Evolutionary conservation across 495 filamentous ascomycete species (phyloP).

Genomic region (Hypoxylon rickii): DNA sequence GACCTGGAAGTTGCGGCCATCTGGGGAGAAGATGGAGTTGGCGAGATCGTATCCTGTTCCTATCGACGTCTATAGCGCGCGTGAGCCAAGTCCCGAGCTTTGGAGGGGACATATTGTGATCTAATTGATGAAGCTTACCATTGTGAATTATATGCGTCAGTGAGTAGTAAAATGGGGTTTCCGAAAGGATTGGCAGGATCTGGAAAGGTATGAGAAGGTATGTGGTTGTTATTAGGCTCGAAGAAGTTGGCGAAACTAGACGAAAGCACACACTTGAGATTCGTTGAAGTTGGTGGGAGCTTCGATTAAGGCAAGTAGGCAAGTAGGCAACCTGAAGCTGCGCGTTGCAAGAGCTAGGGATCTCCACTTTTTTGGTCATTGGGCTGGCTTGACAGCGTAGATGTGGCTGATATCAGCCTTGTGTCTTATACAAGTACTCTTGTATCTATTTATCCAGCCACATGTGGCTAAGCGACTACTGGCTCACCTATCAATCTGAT

Average conservation of each 20-base stretch:
- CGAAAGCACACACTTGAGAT: constrained; percentile 24
- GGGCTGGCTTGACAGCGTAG: too few relatives aligned
- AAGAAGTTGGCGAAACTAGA: constrained; percentile 2
- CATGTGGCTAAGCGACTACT: background rate
- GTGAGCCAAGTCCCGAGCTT: too few relatives aligned
- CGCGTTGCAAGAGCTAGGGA: constrained; percentile 47
- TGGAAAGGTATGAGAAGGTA: too few relatives aligned
- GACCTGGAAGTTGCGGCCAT: constrained; percentile 98
- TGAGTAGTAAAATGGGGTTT: background rate
- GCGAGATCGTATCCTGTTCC: constrained; percentile 98
- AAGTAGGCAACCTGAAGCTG: constrained; percentile 53
- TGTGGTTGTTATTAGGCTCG: constrained; percentile 1
- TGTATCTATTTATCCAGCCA: constrained; percentile 3
- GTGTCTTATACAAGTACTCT: constrained; percentile 4
- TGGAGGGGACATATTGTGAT: background rate
- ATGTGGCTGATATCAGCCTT: too few relatives aligned
- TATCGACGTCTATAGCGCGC: constrained; percentile 81
- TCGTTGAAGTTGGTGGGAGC: constrained; percentile 26
- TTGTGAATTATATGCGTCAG: constrained; percentile 14
- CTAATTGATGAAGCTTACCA: constrained; percentile 29
- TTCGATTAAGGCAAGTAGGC: constrained; percentile 29
- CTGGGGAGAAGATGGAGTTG: constrained; percentile 98
- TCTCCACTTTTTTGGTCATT: too few relatives aligned
- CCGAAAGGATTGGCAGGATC: too few relatives aligned
- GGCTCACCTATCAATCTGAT: background rate